A percentile compares a stretch with the other conserved stretches of the same genome.
phyloP scores from a whole-genome alignment of 2,329 filamentous ascomycete genomes.

The Sporothrix mexicana region DNA sequence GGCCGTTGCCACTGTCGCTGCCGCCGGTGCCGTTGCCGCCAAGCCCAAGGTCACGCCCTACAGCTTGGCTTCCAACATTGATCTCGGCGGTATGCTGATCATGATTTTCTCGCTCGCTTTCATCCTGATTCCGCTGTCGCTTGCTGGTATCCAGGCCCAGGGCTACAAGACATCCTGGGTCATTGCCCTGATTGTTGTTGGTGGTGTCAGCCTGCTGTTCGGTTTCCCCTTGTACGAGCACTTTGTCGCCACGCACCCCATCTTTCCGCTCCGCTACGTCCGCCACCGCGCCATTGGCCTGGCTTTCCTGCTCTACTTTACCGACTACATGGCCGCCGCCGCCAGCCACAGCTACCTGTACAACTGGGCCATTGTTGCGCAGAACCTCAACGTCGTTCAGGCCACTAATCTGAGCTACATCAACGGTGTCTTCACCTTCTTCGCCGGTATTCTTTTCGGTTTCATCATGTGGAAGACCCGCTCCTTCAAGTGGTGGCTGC shows the following conservation, averaged over 20 bases:
- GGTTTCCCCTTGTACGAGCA: conserved; percentile 55
- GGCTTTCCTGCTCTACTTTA: conserved; percentile 47
- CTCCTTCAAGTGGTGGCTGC: conserved; percentile 34
- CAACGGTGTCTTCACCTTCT: conserved; percentile 33
- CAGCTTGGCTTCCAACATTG: conserved; percentile 48
- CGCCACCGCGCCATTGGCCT: conserved; percentile 50
- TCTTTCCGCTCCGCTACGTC: conserved; percentile 55
- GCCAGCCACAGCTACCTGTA: conserved; percentile 34
- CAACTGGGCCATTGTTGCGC: conserved; percentile 33
- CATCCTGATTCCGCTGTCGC: conserved; percentile 54
- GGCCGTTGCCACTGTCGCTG: not conserved
- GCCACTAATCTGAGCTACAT: conserved; percentile 31
- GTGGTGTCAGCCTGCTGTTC: conserved; percentile 48
- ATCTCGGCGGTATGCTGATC: conserved; percentile 52
- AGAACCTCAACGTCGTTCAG: conserved; percentile 28
- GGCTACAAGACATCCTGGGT: conserved; percentile 55
- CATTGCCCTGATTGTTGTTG: conserved; percentile 52
- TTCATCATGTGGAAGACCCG: conserved; percentile 32
- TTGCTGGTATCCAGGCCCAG: conserved; percentile 49
- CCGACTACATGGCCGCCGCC: conserved; percentile 33
- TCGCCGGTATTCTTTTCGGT: conserved; percentile 33
- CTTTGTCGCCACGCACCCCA: conserved; percentile 50
- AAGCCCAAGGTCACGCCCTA: conserved; percentile 37
- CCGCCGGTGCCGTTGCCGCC: not conserved
- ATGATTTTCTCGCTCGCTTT: conserved; percentile 56